Evolutionary conservation across 2,329 filamentous ascomycete genomes (phyloP).

Genomic region (Chrysoporthe austroafricana): DNA sequence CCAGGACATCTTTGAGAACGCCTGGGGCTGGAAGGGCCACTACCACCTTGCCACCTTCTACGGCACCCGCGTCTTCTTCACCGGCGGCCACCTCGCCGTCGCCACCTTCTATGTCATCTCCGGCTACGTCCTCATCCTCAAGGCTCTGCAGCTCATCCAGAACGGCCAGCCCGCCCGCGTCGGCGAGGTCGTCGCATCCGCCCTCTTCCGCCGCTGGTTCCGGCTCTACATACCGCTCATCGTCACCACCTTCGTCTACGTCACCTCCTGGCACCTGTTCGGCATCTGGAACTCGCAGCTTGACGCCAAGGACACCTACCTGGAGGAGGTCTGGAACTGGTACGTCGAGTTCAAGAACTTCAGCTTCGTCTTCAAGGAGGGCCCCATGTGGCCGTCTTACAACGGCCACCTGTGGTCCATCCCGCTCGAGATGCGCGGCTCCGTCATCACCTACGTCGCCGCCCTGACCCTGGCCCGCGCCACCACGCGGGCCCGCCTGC

Average conservation of each 20-base stretch:
- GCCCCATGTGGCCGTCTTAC: slow-evolving; percentile 17
- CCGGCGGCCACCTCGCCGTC: slow-evolving; percentile 19
- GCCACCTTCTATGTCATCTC: slow-evolving; percentile 23
- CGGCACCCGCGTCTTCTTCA: slow-evolving; percentile 19
- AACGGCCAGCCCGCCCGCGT: slow-evolving; percentile 11
- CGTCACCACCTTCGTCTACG: slow-evolving; percentile 15
- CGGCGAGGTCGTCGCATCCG: slow-evolving; percentile 13
- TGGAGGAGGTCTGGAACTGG: slow-evolving; percentile 19
- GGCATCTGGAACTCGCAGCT: slow-evolving; percentile 16
- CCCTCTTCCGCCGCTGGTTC: slow-evolving; percentile 22
- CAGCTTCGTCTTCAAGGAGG: slow-evolving; percentile 18
- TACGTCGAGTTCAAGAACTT: slow-evolving; percentile 21
- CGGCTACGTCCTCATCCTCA: slow-evolving; percentile 21
- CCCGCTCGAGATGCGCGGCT: slow-evolving; percentile 20
- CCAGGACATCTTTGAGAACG: slow-evolving; percentile 10
- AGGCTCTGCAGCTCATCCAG: slow-evolving; percentile 9
- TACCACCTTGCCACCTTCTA: slow-evolving; percentile 17
- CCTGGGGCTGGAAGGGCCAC: slow-evolving; percentile 10
- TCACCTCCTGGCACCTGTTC: slow-evolving; percentile 20
- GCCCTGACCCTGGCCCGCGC: slow-evolving; percentile 60
- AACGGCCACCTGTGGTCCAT: slow-evolving; percentile 22
- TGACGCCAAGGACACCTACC: slow-evolving; percentile 10
- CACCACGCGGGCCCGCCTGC: slow-evolving; percentile 57
- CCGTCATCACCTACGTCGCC: slow-evolving; percentile 32
- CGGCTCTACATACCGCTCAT: slow-evolving; percentile 14